Percentiles rank a stretch among this genome's conserved stretches.
These are phyloP conservation scores for Gracilaria vermiculophylla DNA, from an alignment of 23 red algal genomes.

Conservation along the genomic window DNA sequence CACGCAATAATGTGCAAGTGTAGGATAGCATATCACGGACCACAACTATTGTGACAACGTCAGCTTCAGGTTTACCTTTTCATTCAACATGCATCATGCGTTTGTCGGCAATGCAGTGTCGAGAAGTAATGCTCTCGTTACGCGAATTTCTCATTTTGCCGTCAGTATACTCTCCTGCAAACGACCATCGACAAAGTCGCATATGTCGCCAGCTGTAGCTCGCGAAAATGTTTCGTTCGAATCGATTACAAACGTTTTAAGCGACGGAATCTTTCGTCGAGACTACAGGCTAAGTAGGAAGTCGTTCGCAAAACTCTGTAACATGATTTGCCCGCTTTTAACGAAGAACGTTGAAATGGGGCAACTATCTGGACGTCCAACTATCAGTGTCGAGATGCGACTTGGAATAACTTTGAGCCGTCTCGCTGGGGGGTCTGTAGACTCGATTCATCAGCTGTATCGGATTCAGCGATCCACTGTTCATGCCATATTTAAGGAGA, in stretches of 20 bases:
- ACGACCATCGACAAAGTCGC: background rate
- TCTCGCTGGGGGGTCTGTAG: background rate
- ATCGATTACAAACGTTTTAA: background rate
- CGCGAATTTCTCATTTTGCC: too few relatives aligned
- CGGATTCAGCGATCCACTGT: background rate
- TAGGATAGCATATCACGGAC: too few relatives aligned
- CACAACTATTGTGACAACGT: too few relatives aligned
- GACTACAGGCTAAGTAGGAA: background rate
- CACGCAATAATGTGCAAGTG: too few relatives aligned
- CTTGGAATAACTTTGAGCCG: background rate
- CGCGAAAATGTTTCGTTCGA: slow-evolving; percentile 1
- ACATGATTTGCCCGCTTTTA: background rate
- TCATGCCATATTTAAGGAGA: background rate
- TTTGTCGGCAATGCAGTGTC: too few relatives aligned
- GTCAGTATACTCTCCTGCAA: too few relatives aligned
- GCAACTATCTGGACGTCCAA: background rate
- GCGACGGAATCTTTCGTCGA: background rate
- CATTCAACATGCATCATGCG: too few relatives aligned
- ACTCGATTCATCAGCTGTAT: background rate
- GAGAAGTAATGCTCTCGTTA: too few relatives aligned
- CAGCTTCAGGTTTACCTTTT: too few relatives aligned
- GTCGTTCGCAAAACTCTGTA: background rate
- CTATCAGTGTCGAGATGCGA: background rate
- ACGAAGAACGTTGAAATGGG: background rate
- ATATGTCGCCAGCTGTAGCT: background rate